Evolutionary conservation across 2,329 filamentous ascomycete genomes (phyloP).

Genomic region (Aspergillus cejpii): DNA sequence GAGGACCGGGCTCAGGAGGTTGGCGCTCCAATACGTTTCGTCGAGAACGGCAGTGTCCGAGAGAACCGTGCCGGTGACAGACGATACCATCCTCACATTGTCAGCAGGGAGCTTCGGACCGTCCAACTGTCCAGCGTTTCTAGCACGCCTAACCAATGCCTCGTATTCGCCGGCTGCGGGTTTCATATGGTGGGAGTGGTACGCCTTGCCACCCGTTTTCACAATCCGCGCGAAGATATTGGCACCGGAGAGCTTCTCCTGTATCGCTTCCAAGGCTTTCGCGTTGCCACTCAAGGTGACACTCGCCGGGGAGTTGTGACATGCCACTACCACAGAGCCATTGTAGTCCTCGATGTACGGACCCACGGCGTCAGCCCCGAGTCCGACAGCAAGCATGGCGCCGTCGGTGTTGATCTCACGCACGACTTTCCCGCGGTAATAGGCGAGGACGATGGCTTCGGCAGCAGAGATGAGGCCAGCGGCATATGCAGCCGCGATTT

Average conservation of each 20-base stretch:
- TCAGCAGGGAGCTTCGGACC: background rate
- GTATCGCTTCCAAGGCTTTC: slow-evolving; percentile 17
- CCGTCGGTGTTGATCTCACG: slow-evolving; percentile 1
- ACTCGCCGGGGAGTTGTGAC: slow-evolving; percentile 22
- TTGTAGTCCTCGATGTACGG: slow-evolving; percentile 16
- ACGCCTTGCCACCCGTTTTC: slow-evolving; percentile 23
- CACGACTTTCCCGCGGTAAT: background rate
- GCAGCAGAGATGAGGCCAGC: slow-evolving; percentile 5
- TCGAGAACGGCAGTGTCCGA: background rate
- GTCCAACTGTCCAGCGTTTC: background rate
- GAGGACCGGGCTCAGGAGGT: slow-evolving; percentile 11
- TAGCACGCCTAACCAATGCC: background rate
- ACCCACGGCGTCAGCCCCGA: slow-evolving; percentile 7
- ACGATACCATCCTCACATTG: background rate
- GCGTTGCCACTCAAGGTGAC: slow-evolving; percentile 21
- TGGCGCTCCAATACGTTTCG: slow-evolving; percentile 12
- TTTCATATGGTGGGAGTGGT: slow-evolving; percentile 30
- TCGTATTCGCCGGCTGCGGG: slow-evolving; percentile 9
- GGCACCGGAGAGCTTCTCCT: slow-evolving; percentile 12
- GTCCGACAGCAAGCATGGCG: slow-evolving; percentile 9
- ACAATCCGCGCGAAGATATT: slow-evolving; percentile 25
- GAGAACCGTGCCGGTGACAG: background rate
- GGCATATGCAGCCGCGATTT: slow-evolving; percentile 30
- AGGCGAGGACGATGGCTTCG: background rate
- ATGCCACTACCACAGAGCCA: slow-evolving; percentile 20